Percentiles rank a stretch among this genome's conserved stretches.
Conservation (phyloP, 2,329 filamentous ascomycete species). For the Annulohypoxylon truncatum region DNA sequence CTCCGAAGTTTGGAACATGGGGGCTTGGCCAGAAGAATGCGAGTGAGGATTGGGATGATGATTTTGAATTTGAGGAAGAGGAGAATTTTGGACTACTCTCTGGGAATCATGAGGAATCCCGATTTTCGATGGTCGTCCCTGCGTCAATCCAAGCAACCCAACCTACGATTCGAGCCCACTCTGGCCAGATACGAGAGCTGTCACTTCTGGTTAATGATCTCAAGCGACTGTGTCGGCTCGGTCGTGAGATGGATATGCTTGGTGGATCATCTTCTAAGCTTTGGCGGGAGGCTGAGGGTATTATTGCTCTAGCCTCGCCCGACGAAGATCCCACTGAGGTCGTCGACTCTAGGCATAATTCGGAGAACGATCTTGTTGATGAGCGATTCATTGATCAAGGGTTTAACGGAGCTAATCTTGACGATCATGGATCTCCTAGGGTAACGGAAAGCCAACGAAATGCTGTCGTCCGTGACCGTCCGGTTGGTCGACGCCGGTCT, state of each 20-base stretch:
- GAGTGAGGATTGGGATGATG: conserved; percentile 90
- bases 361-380: conserved; percentile 56
- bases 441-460: conserved; percentile 60
- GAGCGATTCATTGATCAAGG: conserved; percentile 60
- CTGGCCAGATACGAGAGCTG: conserved; percentile 84
- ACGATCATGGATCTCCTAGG: conserved; percentile 54
- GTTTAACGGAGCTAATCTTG: conserved; percentile 60
- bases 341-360: conserved; percentile 52
- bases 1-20: conserved; percentile 83
- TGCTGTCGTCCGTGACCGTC: conserved; percentile 65
- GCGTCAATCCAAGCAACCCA: conserved; percentile 84
- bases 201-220: conserved; percentile 85
- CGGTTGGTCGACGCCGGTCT: conserved; percentile 65
- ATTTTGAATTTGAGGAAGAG: conserved; percentile 77
- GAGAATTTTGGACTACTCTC: conserved; percentile 53
- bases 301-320: conserved; percentile 84
- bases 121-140: conserved; percentile 75
- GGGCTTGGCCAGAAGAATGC: conserved; percentile 81
- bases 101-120: conserved; percentile 53
- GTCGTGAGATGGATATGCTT: conserved; percentile 73
- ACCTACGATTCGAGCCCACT: conserved; percentile 83
- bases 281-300: conserved; percentile 87
- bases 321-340: conserved; percentile 67
- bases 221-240: conserved; percentile 79
- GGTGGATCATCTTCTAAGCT: conserved; percentile 68